Conservation (phyloP, 495 filamentous ascomycete species). For the Penicillium angulare region DNA sequence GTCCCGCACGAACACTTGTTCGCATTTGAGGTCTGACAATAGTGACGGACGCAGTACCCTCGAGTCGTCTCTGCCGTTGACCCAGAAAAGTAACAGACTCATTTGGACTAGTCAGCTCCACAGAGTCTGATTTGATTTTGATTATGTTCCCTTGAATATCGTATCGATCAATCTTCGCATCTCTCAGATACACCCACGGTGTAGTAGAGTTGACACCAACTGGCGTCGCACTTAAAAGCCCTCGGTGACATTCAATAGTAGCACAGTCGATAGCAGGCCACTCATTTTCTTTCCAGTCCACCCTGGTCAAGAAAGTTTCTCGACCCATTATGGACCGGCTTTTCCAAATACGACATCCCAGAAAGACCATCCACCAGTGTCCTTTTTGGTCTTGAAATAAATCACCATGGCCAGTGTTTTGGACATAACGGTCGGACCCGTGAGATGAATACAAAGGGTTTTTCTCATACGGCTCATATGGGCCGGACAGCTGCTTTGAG, state of each 20-base stretch:
- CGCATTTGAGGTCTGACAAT: neutral
- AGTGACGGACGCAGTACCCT: neutral
- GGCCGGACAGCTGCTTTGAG: constrained; percentile 48
- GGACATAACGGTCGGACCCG: constrained; percentile 36
- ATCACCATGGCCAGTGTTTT: constrained; percentile 31
- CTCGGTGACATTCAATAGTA: too few relatives aligned
- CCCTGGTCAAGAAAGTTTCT: constrained; percentile 55
- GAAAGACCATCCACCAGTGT: constrained; percentile 54
- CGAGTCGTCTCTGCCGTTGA: constrained; percentile 11
- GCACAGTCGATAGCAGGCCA: constrained; percentile 9
- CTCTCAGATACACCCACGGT: constrained; percentile 11
- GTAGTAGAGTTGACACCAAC: neutral
- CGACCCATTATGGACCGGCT: constrained; percentile 59
- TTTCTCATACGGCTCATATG: constrained; percentile 43
- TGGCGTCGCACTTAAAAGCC: neutral
- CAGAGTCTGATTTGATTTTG: constrained; percentile 1
- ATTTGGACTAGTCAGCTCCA: constrained; percentile 8
- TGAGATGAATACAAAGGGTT: constrained; percentile 54
- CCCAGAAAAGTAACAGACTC: constrained; percentile 11
- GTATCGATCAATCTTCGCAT: constrained; percentile 8
- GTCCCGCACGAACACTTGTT: constrained; percentile 6
- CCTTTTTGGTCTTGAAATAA: constrained; percentile 43
- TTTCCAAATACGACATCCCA: constrained; percentile 41
- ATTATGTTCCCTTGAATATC: neutral
- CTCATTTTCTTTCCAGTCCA: constrained; percentile 43